Percentiles rank a stretch among this genome's conserved stretches.
Evolutionary conservation across 176 grass and related monocot genomes (phyloP).

Genomic region (Luzula sylvatica): DNA sequence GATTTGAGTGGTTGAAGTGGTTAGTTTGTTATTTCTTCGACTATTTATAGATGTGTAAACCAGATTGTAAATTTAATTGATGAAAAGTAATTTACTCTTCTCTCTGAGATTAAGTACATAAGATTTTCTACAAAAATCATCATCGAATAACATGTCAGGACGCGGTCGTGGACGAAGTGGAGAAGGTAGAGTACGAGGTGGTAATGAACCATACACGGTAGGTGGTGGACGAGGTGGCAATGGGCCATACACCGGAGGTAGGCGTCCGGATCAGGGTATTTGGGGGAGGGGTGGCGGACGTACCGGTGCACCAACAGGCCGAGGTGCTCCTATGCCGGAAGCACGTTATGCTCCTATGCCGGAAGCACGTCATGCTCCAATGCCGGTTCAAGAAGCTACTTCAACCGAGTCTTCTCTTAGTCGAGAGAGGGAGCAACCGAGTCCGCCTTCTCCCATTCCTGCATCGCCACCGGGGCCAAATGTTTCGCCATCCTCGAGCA

Average conservation of each 20-base stretch:
- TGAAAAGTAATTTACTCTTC: no score
- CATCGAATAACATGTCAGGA: no score
- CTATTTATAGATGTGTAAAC: no score
- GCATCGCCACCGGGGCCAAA: neutral
- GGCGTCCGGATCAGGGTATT: neutral
- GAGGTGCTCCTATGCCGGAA: neutral
- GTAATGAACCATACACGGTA: no score
- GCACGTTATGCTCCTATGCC: neutral
- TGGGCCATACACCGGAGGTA: neutral
- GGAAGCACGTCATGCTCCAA: neutral
- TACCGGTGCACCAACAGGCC: neutral
- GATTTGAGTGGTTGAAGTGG: no score
- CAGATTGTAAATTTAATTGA: no score
- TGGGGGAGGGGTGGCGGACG: neutral
- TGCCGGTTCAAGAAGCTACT: no score
- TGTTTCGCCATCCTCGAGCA: conserved; percentile 22
- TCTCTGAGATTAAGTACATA: no score
- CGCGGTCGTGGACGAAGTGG: no score
- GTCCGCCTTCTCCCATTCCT: neutral
- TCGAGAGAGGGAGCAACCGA: conserved; percentile 3
- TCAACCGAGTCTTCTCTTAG: neutral
- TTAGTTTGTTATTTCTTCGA: no score
- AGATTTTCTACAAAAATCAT: no score
- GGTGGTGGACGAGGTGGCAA: neutral
- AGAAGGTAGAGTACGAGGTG: no score